phyloP scores from a whole-genome alignment of 306 rosid species.

The Inga laurina region DNA sequence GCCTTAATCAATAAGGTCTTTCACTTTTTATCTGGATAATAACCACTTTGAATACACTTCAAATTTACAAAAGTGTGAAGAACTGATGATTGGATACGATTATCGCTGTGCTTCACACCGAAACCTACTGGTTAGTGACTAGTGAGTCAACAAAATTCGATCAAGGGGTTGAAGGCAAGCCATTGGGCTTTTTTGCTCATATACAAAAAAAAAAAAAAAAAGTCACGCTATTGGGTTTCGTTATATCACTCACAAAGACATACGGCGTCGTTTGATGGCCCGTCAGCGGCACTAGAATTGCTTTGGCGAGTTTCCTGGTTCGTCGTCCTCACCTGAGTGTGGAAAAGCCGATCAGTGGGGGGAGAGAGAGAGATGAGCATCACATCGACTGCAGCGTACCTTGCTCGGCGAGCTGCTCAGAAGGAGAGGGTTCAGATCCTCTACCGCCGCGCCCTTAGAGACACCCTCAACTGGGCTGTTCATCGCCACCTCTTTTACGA shows the following conservation, averaged over 20 bases:
- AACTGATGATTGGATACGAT: background rate
- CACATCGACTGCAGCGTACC: slow-evolving; percentile 55
- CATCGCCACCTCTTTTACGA: slow-evolving; percentile 96
- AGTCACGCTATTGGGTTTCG: background rate
- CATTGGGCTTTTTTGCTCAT: background rate
- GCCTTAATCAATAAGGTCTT: background rate
- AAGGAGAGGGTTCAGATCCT: slow-evolving; percentile 93
- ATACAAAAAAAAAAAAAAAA: background rate
- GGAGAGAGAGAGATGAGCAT: slow-evolving; percentile 45
- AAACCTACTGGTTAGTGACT: background rate
- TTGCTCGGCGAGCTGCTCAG: slow-evolving; percentile 93
- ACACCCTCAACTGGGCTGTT: slow-evolving; percentile 96
- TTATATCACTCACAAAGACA: too few species aligned
- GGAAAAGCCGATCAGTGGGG: background rate
- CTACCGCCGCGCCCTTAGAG: slow-evolving; percentile 88
- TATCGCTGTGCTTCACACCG: background rate
- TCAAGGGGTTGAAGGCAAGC: background rate
- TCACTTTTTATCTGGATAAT: background rate
- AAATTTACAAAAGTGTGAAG: background rate
- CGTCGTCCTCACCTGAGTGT: background rate
- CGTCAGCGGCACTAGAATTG: background rate
- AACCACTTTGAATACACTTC: background rate
- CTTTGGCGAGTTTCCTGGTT: background rate
- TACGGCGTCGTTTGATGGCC: background rate
- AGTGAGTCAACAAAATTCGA: background rate